Conservation (phyloP, 257 asterid species). For the Solanum pimpinellifolium region DNA sequence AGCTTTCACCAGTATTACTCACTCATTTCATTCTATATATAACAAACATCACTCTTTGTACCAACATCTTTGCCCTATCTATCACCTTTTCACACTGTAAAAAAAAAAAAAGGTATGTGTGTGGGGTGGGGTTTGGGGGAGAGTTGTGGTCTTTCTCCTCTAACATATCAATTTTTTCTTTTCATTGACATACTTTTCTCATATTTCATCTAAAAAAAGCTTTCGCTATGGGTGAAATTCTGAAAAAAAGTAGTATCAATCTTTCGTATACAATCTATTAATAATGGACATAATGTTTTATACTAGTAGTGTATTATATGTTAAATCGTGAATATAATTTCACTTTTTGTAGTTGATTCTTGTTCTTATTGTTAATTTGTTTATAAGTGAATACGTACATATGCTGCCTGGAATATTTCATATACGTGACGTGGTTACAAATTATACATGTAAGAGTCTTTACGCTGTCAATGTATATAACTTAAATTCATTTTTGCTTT, state of each 20-base stretch:
- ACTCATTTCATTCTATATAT: not conserved
- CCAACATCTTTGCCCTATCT: not conserved
- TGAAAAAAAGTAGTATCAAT: not conserved
- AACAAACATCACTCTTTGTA: not conserved
- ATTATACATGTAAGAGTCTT: not conserved
- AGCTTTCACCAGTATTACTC: not conserved
- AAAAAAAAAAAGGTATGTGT: not conserved
- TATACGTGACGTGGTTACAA: no score
- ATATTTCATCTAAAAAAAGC: no score
- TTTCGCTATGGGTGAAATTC: not conserved
- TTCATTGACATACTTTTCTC: not conserved
- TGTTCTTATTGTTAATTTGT: not conserved
- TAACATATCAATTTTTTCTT: not conserved
- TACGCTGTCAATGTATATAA: not conserved
- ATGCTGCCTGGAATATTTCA: not conserved
- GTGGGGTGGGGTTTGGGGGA: not conserved
- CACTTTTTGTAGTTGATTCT: not conserved
- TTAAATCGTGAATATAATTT: not conserved
- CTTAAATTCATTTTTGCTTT: not conserved
- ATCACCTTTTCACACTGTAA: not conserved
- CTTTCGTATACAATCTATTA: not conserved
- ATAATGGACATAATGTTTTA: not conserved
- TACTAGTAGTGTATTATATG: not conserved
- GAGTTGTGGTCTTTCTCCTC: not conserved
- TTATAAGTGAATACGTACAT: not conserved